phyloP scores from a whole-genome alignment of 768 basidiomycete species.

The Boletus reticuloceps region DNA sequence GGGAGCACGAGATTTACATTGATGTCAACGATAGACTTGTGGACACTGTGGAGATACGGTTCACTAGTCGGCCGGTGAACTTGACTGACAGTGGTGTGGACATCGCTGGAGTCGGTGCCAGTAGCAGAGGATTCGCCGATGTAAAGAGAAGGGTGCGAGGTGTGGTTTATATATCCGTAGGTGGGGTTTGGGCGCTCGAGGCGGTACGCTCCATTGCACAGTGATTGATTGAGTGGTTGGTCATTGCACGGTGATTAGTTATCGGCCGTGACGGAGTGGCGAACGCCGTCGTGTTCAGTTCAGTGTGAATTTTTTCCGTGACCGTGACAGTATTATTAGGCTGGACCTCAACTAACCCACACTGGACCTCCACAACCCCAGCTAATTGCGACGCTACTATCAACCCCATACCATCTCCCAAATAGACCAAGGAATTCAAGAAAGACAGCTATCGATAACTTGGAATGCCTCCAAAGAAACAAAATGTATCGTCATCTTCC shows the following conservation, averaged over 20 bases:
- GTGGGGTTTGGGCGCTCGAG: neutral
- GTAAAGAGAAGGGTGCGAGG: neutral
- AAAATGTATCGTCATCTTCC: conserved; percentile 51
- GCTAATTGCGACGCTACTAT: neutral
- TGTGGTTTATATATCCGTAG: conserved; percentile 9
- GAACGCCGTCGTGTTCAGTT: neutral
- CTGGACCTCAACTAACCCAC: too few relatives aligned
- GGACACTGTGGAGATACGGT: conserved; percentile 5
- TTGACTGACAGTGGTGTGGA: neutral
- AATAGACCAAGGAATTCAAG: neutral
- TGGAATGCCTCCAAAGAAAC: conserved; percentile 81
- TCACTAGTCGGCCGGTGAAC: conserved; percentile 4
- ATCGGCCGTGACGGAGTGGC: too few relatives aligned
- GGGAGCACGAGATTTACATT: conserved; percentile 4
- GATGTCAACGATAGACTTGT: conserved; percentile 11
- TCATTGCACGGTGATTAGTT: neutral
- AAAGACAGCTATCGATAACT: neutral
- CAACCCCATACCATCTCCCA: neutral
- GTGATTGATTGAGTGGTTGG: neutral
- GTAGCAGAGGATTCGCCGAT: neutral
- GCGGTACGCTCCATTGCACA: conserved; percentile 2
- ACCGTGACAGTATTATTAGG: neutral
- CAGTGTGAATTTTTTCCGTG: neutral
- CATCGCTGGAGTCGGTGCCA: conserved; percentile 4
- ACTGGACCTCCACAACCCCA: neutral